Evolutionary conservation across 352 stramenopile genomes (phyloP), one percentile per base, ranked within the genome.

Genomic region (Pythium sp.): DNA sequence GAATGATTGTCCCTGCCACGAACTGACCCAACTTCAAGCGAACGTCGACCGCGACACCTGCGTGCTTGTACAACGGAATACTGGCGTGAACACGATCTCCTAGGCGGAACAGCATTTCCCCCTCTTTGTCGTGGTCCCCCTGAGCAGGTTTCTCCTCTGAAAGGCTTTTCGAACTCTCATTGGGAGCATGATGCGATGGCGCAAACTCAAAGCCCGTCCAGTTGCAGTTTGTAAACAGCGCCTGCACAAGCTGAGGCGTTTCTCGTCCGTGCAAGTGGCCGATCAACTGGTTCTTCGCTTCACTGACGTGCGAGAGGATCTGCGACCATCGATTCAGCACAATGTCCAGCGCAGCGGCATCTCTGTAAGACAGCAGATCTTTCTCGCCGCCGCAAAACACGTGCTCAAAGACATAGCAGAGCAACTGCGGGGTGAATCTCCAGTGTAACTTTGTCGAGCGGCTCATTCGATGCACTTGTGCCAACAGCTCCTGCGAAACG

Each of bases 141-240:
- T 14, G 18, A 4, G 20, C 20, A 11, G 30, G 6, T 36, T 62
- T 30, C 11, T 63, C 34, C 22, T 63, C 22, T 9, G 14, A 58
- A 32, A 43, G 28, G 15, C 2, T 41, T 28, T 53, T 54, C 7
- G 22, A 22, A 12, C n/a, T 54, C 5, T 58, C 34, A 55, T 20
- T 71, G 14, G 11, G n/a, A 7, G 24, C 15, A 20, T 11, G n/a
- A 3, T 76, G 22, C 7, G 67, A 67, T 61, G 30, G 55, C 8
- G 62, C 69, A 18, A 81, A 74, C 47, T 91, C 81, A 32, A 87
- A 86, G 6, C 81, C 84, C 8, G 74, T 89, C 84, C 84, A 92
- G 38, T 92, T 78, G 43, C 84, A 92, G 34, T 87, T 74, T 2
- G 72, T 80, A 32, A 89, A 86, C 6, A 92, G 75, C 3, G 69